Percentiles rank a stretch among this genome's conserved stretches.
These are phyloP conservation scores for Phanerochaete carnosa DNA, from an alignment of 768 basidiomycete species.

Conservation along the genomic window DNA sequence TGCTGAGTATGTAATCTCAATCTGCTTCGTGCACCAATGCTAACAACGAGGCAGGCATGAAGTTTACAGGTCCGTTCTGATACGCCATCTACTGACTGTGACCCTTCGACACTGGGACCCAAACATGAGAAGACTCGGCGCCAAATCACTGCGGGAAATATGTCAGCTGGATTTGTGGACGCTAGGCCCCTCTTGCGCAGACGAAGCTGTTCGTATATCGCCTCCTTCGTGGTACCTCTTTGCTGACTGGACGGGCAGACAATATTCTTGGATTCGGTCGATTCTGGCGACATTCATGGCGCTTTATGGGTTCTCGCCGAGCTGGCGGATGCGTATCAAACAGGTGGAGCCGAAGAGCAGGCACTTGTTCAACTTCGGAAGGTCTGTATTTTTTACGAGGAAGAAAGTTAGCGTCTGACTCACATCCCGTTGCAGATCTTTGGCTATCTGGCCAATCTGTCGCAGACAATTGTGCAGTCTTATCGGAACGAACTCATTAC, in stretches of 20 bases:
- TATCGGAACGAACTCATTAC: constrained; percentile 71
- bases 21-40: not conserved
- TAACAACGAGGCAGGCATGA: constrained; percentile 48
- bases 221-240: not conserved
- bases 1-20: constrained; percentile 71
- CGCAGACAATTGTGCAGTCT: constrained; percentile 56
- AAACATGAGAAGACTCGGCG: constrained; percentile 71
- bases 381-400: constrained; percentile 34
- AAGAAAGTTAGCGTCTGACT: not conserved
- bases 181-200: constrained; percentile 48
- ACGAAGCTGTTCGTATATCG: constrained; percentile 51
- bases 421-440: constrained; percentile 55
- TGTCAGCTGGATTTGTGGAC: constrained; percentile 55
- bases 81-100: constrained; percentile 71
- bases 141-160: constrained; percentile 69
- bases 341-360: constrained; percentile 11
- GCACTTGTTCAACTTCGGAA: constrained; percentile 29
- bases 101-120: constrained; percentile 89
- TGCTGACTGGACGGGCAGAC: constrained; percentile 35
- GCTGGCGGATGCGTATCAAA: constrained; percentile 58
- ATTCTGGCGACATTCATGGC: constrained; percentile 76
- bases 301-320: constrained; percentile 72
- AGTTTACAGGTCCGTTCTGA: constrained; percentile 67
- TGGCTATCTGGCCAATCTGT: constrained; percentile 48
- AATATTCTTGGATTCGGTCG: constrained; percentile 56